Percentiles rank a stretch among this genome's conserved stretches.
Conservation (phyloP, 495 filamentous ascomycete genomes). For the Gamarada debralockiae region DNA sequence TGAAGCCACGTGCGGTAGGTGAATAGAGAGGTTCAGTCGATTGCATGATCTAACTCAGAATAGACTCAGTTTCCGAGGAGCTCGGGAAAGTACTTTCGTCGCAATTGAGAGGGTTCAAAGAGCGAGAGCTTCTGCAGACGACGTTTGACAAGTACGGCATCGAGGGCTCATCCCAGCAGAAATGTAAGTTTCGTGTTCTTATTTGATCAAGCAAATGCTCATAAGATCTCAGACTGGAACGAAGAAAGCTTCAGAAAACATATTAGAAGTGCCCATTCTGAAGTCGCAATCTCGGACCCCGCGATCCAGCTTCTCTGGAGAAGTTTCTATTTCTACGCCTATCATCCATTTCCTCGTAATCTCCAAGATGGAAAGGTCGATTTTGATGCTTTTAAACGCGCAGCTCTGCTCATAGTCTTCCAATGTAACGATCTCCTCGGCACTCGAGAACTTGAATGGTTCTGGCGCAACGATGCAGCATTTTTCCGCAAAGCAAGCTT, state of each 20-base stretch:
- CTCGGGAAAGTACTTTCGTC: too few relatives aligned
- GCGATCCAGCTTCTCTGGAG: neutral
- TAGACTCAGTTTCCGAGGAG: too few relatives aligned
- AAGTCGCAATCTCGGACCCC: neutral
- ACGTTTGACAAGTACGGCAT: too few relatives aligned
- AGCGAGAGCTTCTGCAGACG: too few relatives aligned
- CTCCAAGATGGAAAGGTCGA: neutral
- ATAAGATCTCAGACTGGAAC: too few relatives aligned
- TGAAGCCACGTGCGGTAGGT: too few relatives aligned
- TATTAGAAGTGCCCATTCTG: neutral
- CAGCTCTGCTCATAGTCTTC: constrained; percentile 4
- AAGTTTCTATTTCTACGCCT: constrained; percentile 1
- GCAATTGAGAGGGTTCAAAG: too few relatives aligned
- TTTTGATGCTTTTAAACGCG: neutral
- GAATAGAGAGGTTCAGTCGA: too few relatives aligned
- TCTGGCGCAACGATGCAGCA: constrained; percentile 8
- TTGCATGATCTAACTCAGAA: too few relatives aligned
- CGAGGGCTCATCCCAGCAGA: too few relatives aligned
- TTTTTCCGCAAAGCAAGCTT: constrained; percentile 4
- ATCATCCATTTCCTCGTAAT: neutral
- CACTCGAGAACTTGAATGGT: constrained; percentile 16
- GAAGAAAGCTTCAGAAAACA: neutral
- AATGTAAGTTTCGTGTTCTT: too few relatives aligned
- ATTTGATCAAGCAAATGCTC: too few relatives aligned
- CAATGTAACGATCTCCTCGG: constrained; percentile 13